Percentiles rank a stretch among this genome's conserved stretches.
Evolutionary conservation across 2,329 filamentous ascomycete genomes (phyloP).

Genomic region (Penicillium nordicum): DNA sequence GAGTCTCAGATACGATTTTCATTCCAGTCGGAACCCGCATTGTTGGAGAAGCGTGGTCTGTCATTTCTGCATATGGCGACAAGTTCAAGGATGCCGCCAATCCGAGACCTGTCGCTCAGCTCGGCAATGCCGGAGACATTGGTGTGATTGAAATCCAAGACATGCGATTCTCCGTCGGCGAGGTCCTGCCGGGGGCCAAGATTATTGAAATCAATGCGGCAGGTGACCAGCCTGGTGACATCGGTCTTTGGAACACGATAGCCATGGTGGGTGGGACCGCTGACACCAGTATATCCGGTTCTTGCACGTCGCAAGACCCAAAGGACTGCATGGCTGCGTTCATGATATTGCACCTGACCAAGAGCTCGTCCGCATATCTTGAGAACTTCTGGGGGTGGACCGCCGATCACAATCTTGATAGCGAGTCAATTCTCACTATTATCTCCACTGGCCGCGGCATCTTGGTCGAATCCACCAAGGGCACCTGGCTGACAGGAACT

Average conservation of each 20-base stretch:
- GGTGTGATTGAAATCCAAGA: constrained; percentile 53
- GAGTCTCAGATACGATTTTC: constrained; percentile 47
- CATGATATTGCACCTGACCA: constrained; percentile 51
- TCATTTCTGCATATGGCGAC: constrained; percentile 49
- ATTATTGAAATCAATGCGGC: constrained; percentile 53
- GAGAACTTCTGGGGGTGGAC: constrained; percentile 55
- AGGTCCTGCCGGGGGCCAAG: constrained; percentile 45
- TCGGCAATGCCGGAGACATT: constrained; percentile 51
- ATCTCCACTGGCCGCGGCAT: constrained; percentile 42
- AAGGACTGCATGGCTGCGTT: constrained; percentile 50
- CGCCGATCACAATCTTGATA: constrained; percentile 50
- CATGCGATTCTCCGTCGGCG: constrained; percentile 51
- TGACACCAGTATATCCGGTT: constrained; percentile 38
- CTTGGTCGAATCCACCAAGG: constrained; percentile 41
- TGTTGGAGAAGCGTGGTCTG: constrained; percentile 54
- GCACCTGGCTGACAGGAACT: constrained; percentile 47
- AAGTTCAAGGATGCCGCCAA: constrained; percentile 44
- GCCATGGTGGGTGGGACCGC: constrained; percentile 49
- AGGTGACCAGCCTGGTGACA: constrained; percentile 46
- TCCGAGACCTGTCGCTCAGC: constrained; percentile 50
- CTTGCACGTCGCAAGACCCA: constrained; percentile 37
- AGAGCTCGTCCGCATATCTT: constrained; percentile 49
- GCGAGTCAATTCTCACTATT: constrained; percentile 29
- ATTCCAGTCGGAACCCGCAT: constrained; percentile 50
- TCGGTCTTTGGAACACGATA: constrained; percentile 51